Evolutionary conservation across 164 flowering plant species (phyloP).

Genomic region (Sedum album): DNA sequence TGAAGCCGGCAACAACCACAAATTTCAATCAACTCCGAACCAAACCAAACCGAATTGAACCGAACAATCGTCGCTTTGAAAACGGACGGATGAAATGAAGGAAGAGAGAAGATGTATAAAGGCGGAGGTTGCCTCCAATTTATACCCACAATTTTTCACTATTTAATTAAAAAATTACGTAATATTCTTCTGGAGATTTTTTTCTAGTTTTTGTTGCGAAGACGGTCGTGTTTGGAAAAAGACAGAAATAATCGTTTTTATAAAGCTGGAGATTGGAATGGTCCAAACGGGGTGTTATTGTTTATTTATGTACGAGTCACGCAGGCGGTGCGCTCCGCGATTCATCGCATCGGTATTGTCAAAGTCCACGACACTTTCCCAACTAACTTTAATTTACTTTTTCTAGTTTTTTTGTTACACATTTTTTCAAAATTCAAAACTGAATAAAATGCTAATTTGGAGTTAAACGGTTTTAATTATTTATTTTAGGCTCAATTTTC

Average conservation of each 20-base stretch:
- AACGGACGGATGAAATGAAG: background rate
- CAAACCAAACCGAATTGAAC: background rate
- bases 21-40: background rate
- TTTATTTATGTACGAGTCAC: too few species aligned
- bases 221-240: too few species aligned
- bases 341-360: constrained; percentile 1
- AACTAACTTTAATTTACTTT: background rate
- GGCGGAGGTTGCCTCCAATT: too few species aligned
- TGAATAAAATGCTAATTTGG: background rate
- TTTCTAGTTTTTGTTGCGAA: too few species aligned
- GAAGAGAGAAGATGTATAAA: constrained; percentile 11
- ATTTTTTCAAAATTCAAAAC: background rate
- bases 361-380: background rate
- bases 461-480: background rate
- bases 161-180: too few species aligned
- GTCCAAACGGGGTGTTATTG: too few species aligned
- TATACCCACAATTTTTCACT: too few species aligned
- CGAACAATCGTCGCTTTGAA: background rate
- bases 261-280: too few species aligned
- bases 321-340: background rate
- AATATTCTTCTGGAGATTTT: too few species aligned
- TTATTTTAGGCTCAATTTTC: background rate
- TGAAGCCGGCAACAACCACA: background rate
- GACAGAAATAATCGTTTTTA: too few species aligned
- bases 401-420: background rate